Conservation (phyloP, 2,329 filamentous ascomycete species). For the Neonectria faginata region DNA sequence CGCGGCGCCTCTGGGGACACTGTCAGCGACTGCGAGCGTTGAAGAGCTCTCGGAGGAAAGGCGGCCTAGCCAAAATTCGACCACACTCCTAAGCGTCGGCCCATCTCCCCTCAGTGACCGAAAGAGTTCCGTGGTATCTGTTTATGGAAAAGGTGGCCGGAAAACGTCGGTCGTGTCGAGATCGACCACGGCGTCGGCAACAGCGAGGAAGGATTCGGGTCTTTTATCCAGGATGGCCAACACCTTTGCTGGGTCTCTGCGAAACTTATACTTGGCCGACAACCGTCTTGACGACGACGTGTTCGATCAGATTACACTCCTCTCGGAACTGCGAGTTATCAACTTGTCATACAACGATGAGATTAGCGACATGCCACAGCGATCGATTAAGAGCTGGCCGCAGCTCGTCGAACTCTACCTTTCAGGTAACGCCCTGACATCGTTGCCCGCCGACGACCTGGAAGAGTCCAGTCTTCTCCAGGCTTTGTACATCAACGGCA, state of each 20-base stretch:
- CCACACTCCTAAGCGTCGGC: conserved; percentile 79
- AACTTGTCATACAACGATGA: conserved; percentile 93
- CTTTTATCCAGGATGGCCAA: conserved; percentile 82
- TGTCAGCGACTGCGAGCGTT: conserved; percentile 75
- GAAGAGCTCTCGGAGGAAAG: conserved; percentile 80
- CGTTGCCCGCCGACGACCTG: conserved; percentile 90
- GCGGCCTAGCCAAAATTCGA: conserved; percentile 86
- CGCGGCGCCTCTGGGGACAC: conserved; percentile 53
- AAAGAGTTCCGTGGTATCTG: conserved; percentile 87
- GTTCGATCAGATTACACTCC: conserved; percentile 87
- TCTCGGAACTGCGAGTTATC: conserved; percentile 86
- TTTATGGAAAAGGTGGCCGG: conserved; percentile 81
- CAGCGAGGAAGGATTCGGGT: conserved; percentile 86
- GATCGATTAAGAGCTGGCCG: conserved; percentile 89
- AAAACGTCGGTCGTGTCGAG: conserved; percentile 87
- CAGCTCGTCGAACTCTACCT: conserved; percentile 92
- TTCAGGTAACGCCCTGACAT: conserved; percentile 93
- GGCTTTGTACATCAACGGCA: conserved; percentile 94
- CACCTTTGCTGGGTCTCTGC: conserved; percentile 89
- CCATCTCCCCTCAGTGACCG: conserved; percentile 78
- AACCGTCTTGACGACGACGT: conserved; percentile 95
- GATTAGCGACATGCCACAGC: conserved; percentile 89
- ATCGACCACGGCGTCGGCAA: conserved; percentile 64
- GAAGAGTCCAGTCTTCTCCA: conserved; percentile 90
- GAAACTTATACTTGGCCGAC: conserved; percentile 89